These are phyloP conservation scores for Arabis alpina DNA, from an alignment of 345 rosid species.

Conservation along the genomic window DNA sequence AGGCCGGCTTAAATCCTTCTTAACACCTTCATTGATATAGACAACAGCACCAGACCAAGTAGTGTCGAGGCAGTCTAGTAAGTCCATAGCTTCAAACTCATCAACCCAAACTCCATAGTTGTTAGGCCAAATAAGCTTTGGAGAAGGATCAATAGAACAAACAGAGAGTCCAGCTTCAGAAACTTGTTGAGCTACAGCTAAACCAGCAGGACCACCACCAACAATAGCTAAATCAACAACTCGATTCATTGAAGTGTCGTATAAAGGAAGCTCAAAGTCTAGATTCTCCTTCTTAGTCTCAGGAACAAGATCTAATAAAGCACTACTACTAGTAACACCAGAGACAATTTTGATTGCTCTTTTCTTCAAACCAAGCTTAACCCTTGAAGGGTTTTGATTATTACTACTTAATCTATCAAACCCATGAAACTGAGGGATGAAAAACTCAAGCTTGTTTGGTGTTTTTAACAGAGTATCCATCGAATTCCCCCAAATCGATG, in stretches of 20 bases:
- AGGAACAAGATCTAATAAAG: slow-evolving; percentile 90
- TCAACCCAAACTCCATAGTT: slow-evolving; percentile 99
- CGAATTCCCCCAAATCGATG: slow-evolving; percentile 20
- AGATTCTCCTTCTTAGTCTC: slow-evolving; percentile 88
- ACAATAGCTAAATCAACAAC: slow-evolving; percentile 89
- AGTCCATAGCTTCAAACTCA: slow-evolving; percentile 96
- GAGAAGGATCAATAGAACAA: slow-evolving; percentile 87
- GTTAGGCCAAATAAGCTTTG: slow-evolving; percentile 94
- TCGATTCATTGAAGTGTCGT: slow-evolving; percentile 61
- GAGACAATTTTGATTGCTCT: slow-evolving; percentile 37
- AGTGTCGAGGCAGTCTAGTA: slow-evolving; percentile 93
- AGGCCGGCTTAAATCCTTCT: slow-evolving; percentile 78
- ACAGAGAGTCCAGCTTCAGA: slow-evolving; percentile 94
- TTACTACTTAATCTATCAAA: slow-evolving; percentile 50
- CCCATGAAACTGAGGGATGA: slow-evolving; percentile 60
- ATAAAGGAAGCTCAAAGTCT: slow-evolving; percentile 83
- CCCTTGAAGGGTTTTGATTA: slow-evolving; percentile 47
- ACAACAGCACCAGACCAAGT: slow-evolving; percentile 98
- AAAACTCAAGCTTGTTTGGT: slow-evolving; percentile 69
- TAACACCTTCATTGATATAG: slow-evolving; percentile 54
- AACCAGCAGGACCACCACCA: slow-evolving; percentile 98
- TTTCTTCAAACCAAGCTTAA: slow-evolving; percentile 58
- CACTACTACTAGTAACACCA: slow-evolving; percentile 35
- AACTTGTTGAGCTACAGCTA: slow-evolving; percentile 95
- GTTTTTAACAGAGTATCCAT: slow-evolving; percentile 87